Conservation (phyloP, 371 early-diverging fungal species). For the Dichotomocladium elegans region DNA sequence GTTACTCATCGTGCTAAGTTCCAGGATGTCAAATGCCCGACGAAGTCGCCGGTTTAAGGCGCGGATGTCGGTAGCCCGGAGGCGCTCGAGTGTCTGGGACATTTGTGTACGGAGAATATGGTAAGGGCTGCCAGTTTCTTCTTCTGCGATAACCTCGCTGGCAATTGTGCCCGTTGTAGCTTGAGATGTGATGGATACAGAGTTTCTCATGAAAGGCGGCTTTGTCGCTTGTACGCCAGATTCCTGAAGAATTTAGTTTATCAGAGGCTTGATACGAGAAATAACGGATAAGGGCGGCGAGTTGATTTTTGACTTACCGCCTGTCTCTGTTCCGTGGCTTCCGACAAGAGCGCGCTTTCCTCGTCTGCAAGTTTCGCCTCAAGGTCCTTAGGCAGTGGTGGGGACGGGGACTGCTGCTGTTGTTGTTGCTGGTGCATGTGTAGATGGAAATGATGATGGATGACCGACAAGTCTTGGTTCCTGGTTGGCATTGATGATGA, state of each 20-base stretch:
- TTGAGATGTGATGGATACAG: constrained; percentile 16
- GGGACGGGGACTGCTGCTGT: constrained; percentile 2
- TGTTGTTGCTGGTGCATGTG: constrained; percentile 14
- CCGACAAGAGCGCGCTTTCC: too few relatives aligned
- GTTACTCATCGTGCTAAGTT: constrained; percentile 70
- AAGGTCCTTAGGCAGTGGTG: neutral
- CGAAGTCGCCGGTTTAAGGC: constrained; percentile 56
- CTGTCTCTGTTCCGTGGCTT: too few relatives aligned
- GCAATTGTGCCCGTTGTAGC: constrained; percentile 4
- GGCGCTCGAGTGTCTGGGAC: constrained; percentile 30
- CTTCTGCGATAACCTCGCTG: neutral
- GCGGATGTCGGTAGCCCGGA: constrained; percentile 55
- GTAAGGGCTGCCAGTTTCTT: constrained; percentile 8
- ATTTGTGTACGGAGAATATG: constrained; percentile 14
- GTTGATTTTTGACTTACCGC: too few relatives aligned
- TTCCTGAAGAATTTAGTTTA: too few relatives aligned
- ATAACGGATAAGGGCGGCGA: too few relatives aligned
- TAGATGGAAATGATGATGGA: constrained; percentile 46
- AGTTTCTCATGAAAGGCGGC: neutral
- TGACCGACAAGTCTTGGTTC: constrained; percentile 13
- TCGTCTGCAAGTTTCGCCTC: too few relatives aligned
- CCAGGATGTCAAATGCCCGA: constrained; percentile 67
- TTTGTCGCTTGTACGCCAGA: too few relatives aligned
- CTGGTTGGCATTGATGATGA: constrained; percentile 11
- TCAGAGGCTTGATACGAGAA: too few relatives aligned